Conservation (phyloP, 108 stramenopile species). For the Tribonema minus region DNA sequence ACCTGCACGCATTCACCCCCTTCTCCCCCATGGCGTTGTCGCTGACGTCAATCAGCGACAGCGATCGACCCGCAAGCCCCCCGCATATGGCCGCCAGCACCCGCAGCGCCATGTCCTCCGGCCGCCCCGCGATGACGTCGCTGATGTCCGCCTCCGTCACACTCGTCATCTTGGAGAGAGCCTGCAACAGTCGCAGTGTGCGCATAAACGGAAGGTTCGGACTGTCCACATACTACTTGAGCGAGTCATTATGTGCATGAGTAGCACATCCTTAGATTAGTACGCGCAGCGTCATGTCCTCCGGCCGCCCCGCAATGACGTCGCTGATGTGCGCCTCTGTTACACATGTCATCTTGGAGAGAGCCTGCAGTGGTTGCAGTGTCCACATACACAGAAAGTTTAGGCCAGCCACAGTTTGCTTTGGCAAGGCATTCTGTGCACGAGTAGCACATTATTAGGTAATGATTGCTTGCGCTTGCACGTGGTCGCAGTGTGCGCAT, state of each 20-base stretch:
- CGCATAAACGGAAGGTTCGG: too few species aligned
- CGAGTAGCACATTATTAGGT: too few species aligned
- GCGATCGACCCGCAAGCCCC: constrained; percentile 9
- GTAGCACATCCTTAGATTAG: too few species aligned
- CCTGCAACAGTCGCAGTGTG: too few species aligned
- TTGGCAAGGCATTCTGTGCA: too few species aligned
- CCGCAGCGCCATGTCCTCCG: constrained; percentile 47
- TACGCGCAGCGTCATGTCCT: constrained; percentile 44
- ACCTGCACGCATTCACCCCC: constrained; percentile 44
- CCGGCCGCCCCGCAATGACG: constrained; percentile 51
- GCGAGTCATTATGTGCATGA: too few species aligned
- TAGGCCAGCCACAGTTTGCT: too few species aligned
- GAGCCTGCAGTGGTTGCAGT: too few species aligned
- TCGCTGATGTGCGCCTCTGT: constrained; percentile 46
- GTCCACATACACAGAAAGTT: too few species aligned
- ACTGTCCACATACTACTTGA: too few species aligned
- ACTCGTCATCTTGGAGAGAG: constrained; percentile 24
- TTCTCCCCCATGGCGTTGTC: constrained; percentile 55
- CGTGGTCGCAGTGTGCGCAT: too few species aligned
- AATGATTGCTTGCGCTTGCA: constrained; percentile 39
- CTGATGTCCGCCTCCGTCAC: constrained; percentile 47
- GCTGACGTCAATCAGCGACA: constrained; percentile 28
- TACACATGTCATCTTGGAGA: constrained; percentile 17
- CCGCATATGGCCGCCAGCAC: constrained; percentile 32
- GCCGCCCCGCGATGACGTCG: constrained; percentile 54